These are phyloP conservation scores for Pisolithus orientalis DNA, from an alignment of 768 basidiomycete species.

Conservation along the genomic window DNA sequence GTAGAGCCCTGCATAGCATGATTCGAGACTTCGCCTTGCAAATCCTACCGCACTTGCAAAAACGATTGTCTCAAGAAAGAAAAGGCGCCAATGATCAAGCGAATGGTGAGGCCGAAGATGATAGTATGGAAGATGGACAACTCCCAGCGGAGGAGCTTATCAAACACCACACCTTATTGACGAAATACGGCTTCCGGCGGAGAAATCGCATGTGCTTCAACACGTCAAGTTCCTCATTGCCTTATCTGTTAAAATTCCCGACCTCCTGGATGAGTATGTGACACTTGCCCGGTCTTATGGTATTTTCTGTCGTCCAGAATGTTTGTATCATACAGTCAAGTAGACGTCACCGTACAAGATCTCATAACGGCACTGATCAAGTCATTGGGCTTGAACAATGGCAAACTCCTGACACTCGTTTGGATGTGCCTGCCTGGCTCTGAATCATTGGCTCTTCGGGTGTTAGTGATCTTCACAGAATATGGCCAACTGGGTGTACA, in stretches of 20 bases:
- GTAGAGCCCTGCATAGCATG: constrained; percentile 69
- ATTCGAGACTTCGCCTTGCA: constrained; percentile 82
- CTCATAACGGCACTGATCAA: constrained; percentile 87
- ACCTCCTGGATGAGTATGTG: constrained; percentile 82
- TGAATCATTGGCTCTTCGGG: constrained; percentile 82
- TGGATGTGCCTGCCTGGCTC: constrained; percentile 80
- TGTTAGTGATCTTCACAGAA: constrained; percentile 89
- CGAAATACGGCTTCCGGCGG: constrained; percentile 67
- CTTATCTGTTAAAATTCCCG: constrained; percentile 82
- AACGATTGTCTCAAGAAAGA: constrained; percentile 18
- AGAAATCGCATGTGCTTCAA: constrained; percentile 78
- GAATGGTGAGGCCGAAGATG: constrained; percentile 39
- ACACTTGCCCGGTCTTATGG: constrained; percentile 12
- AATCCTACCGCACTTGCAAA: constrained; percentile 75
- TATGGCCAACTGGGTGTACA: constrained; percentile 72
- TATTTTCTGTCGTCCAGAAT: constrained; percentile 44
- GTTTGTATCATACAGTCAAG: constrained; percentile 78
- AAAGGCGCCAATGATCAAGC: constrained; percentile 22
- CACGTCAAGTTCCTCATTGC: constrained; percentile 94
- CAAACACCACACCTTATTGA: constrained; percentile 76
- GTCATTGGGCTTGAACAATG: constrained; percentile 79
- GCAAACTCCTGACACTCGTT: constrained; percentile 84
- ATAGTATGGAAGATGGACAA: constrained; percentile 72
- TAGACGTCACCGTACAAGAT: constrained; percentile 76
- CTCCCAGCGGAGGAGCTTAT: constrained; percentile 64